Percentiles rank a stretch among this genome's conserved stretches.
Evolutionary conservation across 495 filamentous ascomycete species (phyloP).

Genomic region (Penicillium robsamsonii): DNA sequence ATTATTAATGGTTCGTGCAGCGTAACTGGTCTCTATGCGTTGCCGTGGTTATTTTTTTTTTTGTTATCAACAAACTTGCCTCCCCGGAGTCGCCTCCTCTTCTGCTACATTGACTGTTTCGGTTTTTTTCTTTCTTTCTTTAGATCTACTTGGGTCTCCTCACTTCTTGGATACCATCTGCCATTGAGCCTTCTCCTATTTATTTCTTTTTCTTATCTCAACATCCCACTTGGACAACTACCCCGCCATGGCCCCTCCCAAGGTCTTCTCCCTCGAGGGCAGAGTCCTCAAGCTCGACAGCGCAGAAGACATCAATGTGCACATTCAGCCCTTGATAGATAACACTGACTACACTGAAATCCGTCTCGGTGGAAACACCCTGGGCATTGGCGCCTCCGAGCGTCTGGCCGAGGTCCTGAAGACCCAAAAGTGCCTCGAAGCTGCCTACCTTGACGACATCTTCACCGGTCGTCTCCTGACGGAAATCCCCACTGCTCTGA

Average conservation of each 20-base stretch:
- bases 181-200: constrained; percentile 9
- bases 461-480: constrained; percentile 92
- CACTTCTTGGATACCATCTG: background rate
- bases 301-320: constrained; percentile 79
- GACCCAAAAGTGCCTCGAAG: constrained; percentile 75
- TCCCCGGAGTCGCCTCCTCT: constrained; percentile 9
- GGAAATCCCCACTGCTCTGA: constrained; percentile 89
- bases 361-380: constrained; percentile 80
- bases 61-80: constrained; percentile 22
- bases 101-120: constrained; percentile 15
- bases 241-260: constrained; percentile 56
- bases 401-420: constrained; percentile 75
- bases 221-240: constrained; percentile 24
- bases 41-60: constrained; percentile 29
- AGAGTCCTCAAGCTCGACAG: constrained; percentile 88
- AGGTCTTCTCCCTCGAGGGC: constrained; percentile 86
- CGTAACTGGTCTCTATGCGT: constrained; percentile 19
- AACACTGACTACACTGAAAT: constrained; percentile 79
- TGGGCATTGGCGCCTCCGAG: constrained; percentile 83
- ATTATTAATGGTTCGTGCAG: constrained; percentile 31
- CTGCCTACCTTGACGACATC: constrained; percentile 92
- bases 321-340: constrained; percentile 70
- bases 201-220: constrained; percentile 9
- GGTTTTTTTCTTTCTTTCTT: constrained; percentile 8
- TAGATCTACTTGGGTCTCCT: constrained; percentile 3